Evolutionary conservation across 768 basidiomycete species (phyloP).

Genomic region (Podaxis mareebaensis): DNA sequence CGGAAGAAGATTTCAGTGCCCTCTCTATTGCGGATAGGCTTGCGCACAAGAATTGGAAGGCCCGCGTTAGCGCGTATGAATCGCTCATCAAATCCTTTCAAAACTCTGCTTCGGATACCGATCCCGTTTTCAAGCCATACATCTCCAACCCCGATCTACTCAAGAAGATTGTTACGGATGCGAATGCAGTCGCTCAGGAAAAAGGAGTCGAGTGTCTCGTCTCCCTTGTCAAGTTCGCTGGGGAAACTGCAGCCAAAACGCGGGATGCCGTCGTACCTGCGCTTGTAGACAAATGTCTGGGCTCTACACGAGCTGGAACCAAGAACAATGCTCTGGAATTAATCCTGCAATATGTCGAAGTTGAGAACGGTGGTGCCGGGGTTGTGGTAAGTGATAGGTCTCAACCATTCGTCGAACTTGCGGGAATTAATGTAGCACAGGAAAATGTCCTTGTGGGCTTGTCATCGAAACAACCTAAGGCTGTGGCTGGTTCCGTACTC

Average conservation of each 20-base stretch:
- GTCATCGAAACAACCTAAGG: slow-evolving; percentile 91
- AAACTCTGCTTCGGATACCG: slow-evolving; percentile 87
- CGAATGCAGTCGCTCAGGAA: slow-evolving; percentile 98
- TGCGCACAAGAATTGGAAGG: slow-evolving; percentile 98
- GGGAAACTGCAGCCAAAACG: slow-evolving; percentile 82
- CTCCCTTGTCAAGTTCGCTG: slow-evolving; percentile 86
- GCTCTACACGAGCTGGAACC: slow-evolving; percentile 87
- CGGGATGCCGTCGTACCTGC: slow-evolving; percentile 83
- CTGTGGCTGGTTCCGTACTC: slow-evolving; percentile 76
- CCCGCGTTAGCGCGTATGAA: slow-evolving; percentile 91
- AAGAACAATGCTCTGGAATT: slow-evolving; percentile 87
- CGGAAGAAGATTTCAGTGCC: slow-evolving; percentile 89
- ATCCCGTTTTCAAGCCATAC: slow-evolving; percentile 93
- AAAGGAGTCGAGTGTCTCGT: slow-evolving; percentile 92
- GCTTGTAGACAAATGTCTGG: slow-evolving; percentile 94
- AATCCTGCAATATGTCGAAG: slow-evolving; percentile 86
- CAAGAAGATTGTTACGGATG: slow-evolving; percentile 85
- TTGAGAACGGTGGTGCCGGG: slow-evolving; percentile 85
- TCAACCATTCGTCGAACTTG: slow-evolving; percentile 26
- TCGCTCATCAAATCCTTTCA: slow-evolving; percentile 84
- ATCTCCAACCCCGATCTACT: slow-evolving; percentile 73
- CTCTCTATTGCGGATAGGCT: slow-evolving; percentile 81
- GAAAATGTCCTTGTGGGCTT: slow-evolving; percentile 82
- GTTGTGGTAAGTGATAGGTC: slow-evolving; percentile 72
- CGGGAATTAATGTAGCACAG: slow-evolving; percentile 40